Evolutionary conservation across 306 rosid genomes (phyloP), one percentile per base, ranked within the genome.

Genomic region (Argentina anserina): DNA sequence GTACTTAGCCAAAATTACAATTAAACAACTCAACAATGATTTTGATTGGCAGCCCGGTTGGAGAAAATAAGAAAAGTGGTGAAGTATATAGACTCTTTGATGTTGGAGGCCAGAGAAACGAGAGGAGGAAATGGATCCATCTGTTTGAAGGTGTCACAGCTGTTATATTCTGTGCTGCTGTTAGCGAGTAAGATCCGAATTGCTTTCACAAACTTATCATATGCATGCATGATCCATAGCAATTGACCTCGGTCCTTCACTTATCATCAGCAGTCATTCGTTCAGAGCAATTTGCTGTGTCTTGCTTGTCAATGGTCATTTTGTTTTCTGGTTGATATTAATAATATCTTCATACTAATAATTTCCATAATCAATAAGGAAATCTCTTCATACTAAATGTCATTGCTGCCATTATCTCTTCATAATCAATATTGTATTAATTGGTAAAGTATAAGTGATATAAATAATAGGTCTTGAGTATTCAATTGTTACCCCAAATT

Each of bases 111-210:
- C 99, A 91, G 86, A 88, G 97, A 88, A 95, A 95, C 59, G 99
- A 95, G 89, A 90, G 99, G 88, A 86, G 99, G 75, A 95, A 95
- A 83, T 95, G 99, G 99, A 95, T 95, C 84, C 99, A 95, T 95
- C 89, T 95, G 50, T 95, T 95, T 55, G 99, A 95, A 87, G 99
- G 97, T 65, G 99, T 95, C 75, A 88, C 96, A 14, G 99, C 99
- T 72, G 96, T 95, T 72, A 95, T 95, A 79, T 95, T 95, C 88
- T 95, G 99, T 78, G 97, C 92, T 75, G 91, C 99, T 26, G 87
- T 95, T 70, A 95, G 99, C 88, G 99, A 95, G 99, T 95, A 90
- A 86, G 94, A 60, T 72, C 59, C 47, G 14, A 13, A 13, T 60
- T 81, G 29, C 74, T 52, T 74, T 63, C 67, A 40, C 25, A 74